phyloP scores from a whole-genome alignment of 495 filamentous ascomycete species.

The Penicillium turbatum region DNA sequence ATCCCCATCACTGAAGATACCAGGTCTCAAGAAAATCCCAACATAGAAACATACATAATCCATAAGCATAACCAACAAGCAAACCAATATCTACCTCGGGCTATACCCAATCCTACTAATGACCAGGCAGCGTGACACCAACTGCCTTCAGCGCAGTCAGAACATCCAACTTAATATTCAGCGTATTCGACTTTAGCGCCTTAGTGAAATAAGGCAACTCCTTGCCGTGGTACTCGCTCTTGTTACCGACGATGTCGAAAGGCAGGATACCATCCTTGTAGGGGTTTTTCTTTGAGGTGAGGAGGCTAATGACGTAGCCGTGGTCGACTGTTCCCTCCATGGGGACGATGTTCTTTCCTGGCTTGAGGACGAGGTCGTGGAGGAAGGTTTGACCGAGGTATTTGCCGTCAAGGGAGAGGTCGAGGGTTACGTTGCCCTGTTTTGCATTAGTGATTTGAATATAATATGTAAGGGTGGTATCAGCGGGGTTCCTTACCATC shows the following conservation, averaged over 20 bases:
- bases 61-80: too few species aligned
- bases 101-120: too few species aligned
- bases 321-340: conserved; percentile 54
- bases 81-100: too few species aligned
- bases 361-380: conserved; percentile 53
- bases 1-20: too few species aligned
- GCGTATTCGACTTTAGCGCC: conserved; percentile 39
- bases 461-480: background rate
- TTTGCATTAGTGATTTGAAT: background rate
- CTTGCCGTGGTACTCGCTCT: conserved; percentile 54
- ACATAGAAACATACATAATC: background rate
- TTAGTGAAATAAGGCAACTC: conserved; percentile 58
- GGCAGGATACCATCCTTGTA: conserved; percentile 56
- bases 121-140: background rate
- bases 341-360: conserved; percentile 55
- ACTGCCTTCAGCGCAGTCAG: conserved; percentile 28
- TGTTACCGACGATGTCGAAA: conserved; percentile 54
- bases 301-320: conserved; percentile 38
- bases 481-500: conserved; percentile 55
- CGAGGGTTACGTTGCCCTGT: conserved; percentile 63
- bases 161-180: conserved; percentile 42
- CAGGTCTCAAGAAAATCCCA: too few species aligned
- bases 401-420: conserved; percentile 49
- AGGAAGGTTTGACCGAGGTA: conserved; percentile 53
- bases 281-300: conserved; percentile 31